These are phyloP conservation scores for Saccharomycopsis lassenensis DNA, from an alignment of 805 yeast species.

Conservation along the genomic window DNA sequence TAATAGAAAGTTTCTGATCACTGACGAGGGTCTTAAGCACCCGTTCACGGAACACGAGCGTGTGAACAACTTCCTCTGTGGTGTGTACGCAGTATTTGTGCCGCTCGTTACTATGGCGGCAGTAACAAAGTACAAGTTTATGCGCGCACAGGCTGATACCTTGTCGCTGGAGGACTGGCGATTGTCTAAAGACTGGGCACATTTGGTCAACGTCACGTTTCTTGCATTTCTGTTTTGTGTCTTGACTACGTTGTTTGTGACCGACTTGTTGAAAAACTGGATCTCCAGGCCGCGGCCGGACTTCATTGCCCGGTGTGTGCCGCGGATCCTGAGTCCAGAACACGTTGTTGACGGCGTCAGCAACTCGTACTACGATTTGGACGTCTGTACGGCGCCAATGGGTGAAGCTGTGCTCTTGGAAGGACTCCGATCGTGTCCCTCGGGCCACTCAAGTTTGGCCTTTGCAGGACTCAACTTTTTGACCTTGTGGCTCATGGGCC, in stretches of 20 bases:
- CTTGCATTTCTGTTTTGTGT: slow-evolving; percentile 57
- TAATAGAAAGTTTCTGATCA: slow-evolving; percentile 65
- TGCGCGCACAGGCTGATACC: slow-evolving; percentile 15
- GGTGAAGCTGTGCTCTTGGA: slow-evolving; percentile 32
- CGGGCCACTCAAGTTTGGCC: slow-evolving; percentile 68
- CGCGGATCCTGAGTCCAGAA: slow-evolving; percentile 39
- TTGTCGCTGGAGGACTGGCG: slow-evolving; percentile 19
- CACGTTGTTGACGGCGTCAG: slow-evolving; percentile 57
- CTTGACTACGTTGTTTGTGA: slow-evolving; percentile 47
- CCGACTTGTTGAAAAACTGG: slow-evolving; percentile 70
- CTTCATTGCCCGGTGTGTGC: slow-evolving; percentile 75
- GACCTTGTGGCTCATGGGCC: slow-evolving; percentile 60
- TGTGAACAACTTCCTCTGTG: slow-evolving; percentile 46
- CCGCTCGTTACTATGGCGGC: slow-evolving; percentile 24
- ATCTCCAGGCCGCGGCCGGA: slow-evolving; percentile 92
- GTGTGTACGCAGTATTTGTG: slow-evolving; percentile 29
- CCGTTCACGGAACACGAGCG: slow-evolving; percentile 71
- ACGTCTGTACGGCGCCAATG: slow-evolving; percentile 26
- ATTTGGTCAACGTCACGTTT: slow-evolving; percentile 51
- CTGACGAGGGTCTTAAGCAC: slow-evolving; percentile 69
- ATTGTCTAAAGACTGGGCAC: slow-evolving; percentile 45
- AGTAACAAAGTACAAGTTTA: no score
- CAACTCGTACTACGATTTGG: slow-evolving; percentile 32
- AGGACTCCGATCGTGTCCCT: slow-evolving; percentile 75
- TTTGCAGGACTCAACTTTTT: slow-evolving; percentile 58